Percentiles rank a stretch among this genome's conserved stretches.
phyloP scores from a whole-genome alignment of 495 filamentous ascomycete genomes.

The Tuber calosporum region DNA sequence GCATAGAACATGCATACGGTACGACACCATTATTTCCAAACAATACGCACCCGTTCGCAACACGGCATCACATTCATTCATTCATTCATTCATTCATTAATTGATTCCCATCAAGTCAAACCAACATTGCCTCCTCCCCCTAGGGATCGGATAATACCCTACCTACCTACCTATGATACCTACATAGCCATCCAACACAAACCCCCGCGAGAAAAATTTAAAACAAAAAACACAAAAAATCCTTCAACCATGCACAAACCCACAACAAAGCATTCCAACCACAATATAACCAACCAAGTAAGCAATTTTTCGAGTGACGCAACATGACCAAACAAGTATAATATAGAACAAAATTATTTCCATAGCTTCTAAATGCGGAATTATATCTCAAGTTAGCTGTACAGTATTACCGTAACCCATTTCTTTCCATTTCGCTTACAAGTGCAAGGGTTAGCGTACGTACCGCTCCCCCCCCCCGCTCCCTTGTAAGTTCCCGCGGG shows the following conservation, averaged over 20 bases:
- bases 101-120: background rate
- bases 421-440: slow-evolving; percentile 1
- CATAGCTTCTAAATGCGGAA: background rate
- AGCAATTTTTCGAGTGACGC: background rate
- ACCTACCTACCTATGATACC: too few species aligned
- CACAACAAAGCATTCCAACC: background rate
- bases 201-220: background rate
- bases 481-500: background rate
- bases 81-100: too few species aligned
- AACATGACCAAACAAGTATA: slow-evolving; percentile 1
- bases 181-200: background rate
- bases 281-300: background rate
- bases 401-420: background rate
- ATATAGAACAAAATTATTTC: background rate
- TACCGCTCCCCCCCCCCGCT: background rate
- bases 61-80: background rate
- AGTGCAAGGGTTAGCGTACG: background rate
- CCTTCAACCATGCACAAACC: background rate
- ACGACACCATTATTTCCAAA: background rate
- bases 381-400: background rate
- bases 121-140: background rate
- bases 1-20: background rate
- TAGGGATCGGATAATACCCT: background rate
- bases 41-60: background rate
- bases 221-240: background rate